Conservation (phyloP, 1,139 yeast species). For the Hanseniaspora gamundiae region DNA sequence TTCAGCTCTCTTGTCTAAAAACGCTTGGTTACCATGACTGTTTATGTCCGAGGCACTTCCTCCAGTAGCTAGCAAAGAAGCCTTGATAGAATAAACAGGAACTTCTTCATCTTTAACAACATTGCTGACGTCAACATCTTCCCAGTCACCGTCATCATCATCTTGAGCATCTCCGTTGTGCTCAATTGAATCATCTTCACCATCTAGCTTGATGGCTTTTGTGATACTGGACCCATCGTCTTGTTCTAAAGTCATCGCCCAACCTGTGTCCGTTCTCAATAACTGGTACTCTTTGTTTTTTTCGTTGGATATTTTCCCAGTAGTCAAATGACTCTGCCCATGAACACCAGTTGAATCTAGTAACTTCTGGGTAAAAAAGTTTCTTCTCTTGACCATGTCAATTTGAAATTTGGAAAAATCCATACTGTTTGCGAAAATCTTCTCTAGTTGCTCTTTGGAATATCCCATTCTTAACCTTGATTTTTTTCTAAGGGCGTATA, state of each 20-base stretch:
- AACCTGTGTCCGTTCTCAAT: conserved; percentile 70
- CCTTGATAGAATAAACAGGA: conserved; percentile 28
- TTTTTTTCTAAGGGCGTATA: conserved; percentile 69
- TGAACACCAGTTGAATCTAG: conserved; percentile 82
- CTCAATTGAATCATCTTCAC: conserved; percentile 19
- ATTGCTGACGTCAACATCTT: conserved; percentile 38
- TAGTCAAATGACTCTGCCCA: conserved; percentile 23
- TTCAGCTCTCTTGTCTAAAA: conserved; percentile 19
- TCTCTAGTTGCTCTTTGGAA: conserved; percentile 71
- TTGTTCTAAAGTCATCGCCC: conserved; percentile 60
- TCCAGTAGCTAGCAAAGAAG: conserved; percentile 26
- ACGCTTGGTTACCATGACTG: conserved; percentile 20
- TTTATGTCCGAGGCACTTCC: conserved; percentile 8
- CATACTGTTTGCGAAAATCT: conserved; percentile 69
- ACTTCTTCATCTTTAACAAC: conserved; percentile 9
- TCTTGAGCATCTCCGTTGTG: conserved; percentile 20
- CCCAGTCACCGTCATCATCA: conserved; percentile 41
- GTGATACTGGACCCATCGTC: conserved; percentile 30
- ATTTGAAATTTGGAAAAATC: conserved; percentile 91
- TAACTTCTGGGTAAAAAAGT: conserved; percentile 74
- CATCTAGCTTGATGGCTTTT: conserved; percentile 34
- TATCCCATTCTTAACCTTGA: conserved; percentile 94
- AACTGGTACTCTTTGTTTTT: conserved; percentile 66
- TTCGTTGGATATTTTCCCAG: conserved; percentile 21
- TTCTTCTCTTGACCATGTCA: conserved; percentile 82